A percentile compares a stretch with the other conserved stretches of the same genome.
These are phyloP conservation scores for Pisolithus albus DNA, from an alignment of 768 basidiomycete species.

Conservation along the genomic window DNA sequence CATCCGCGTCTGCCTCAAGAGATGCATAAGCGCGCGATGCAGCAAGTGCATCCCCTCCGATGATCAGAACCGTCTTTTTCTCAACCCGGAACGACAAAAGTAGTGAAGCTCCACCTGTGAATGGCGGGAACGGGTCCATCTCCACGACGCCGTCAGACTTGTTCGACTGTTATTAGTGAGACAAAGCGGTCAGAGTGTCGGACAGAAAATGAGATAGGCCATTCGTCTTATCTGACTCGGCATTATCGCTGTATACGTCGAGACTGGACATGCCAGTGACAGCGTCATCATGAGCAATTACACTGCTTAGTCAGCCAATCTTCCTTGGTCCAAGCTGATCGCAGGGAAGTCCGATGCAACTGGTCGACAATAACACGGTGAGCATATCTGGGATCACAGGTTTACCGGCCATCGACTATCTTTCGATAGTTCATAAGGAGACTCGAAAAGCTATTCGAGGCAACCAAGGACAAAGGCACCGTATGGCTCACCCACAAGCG, in stretches of 20 bases:
- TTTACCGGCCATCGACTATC: background rate
- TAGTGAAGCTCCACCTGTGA: slow-evolving; percentile 62
- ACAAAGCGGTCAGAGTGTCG: background rate
- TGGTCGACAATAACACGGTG: slow-evolving; percentile 52
- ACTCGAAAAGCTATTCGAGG: slow-evolving; percentile 61
- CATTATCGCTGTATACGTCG: too few relatives aligned
- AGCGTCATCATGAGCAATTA: slow-evolving; percentile 14
- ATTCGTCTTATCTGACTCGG: too few relatives aligned
- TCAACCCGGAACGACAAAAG: slow-evolving; percentile 64
- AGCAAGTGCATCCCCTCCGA: slow-evolving; percentile 63
- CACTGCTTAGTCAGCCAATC: too few relatives aligned
- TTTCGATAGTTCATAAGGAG: slow-evolving; percentile 61
- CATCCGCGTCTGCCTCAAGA: slow-evolving; percentile 70
- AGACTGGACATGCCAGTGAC: too few relatives aligned
- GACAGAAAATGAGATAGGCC: too few relatives aligned
- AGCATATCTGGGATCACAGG: slow-evolving; percentile 14
- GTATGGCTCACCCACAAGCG: slow-evolving; percentile 96
- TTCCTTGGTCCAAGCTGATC: too few relatives aligned
- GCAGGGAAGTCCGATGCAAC: slow-evolving; percentile 34
- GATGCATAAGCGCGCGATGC: slow-evolving; percentile 24
- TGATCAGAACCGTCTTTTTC: slow-evolving; percentile 52
- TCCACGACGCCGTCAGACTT: background rate
- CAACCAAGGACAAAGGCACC: slow-evolving; percentile 51
- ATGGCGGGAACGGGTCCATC: slow-evolving; percentile 19
- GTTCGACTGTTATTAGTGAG: background rate